phyloP scores from a whole-genome alignment of 179 eudicot species.

The Heliamphora pulchella region DNA sequence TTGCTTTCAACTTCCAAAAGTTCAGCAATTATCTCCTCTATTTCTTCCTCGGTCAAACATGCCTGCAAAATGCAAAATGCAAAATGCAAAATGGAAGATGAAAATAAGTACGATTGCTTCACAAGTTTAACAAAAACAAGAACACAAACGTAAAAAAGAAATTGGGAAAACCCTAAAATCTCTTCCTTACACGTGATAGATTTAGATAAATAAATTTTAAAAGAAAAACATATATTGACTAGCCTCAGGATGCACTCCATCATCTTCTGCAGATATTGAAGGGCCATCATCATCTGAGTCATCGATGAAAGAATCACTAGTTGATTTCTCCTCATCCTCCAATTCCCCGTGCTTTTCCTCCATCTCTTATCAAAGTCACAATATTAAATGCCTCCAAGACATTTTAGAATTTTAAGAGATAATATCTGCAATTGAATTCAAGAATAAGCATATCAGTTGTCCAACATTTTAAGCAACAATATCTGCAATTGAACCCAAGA shows the following conservation, averaged over 20 bases:
- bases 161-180: background rate
- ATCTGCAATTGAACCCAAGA: background rate
- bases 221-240: conserved; percentile 5
- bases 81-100: background rate
- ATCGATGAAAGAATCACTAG: conserved; percentile 29
- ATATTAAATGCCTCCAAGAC: conserved; percentile 10
- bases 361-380: conserved; percentile 13
- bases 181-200: background rate
- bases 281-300: conserved; percentile 28
- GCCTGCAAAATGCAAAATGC: conserved; percentile 35
- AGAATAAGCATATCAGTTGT: background rate
- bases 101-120: conserved; percentile 6
- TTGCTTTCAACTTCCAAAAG: conserved; percentile 84
- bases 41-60: conserved; percentile 72
- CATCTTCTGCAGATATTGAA: conserved; percentile 23
- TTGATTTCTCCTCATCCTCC: conserved; percentile 23
- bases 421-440: background rate
- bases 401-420: conserved; percentile 6
- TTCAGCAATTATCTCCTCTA: conserved; percentile 73
- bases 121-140: conserved; percentile 4
- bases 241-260: conserved; percentile 28
- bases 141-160: background rate
- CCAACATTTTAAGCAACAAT: background rate
- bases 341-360: conserved; percentile 26
- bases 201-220: background rate